Evolutionary conservation across 2,329 filamentous ascomycete species (phyloP).

Genomic region (Teratosphaeria pseudoeucalypti): DNA sequence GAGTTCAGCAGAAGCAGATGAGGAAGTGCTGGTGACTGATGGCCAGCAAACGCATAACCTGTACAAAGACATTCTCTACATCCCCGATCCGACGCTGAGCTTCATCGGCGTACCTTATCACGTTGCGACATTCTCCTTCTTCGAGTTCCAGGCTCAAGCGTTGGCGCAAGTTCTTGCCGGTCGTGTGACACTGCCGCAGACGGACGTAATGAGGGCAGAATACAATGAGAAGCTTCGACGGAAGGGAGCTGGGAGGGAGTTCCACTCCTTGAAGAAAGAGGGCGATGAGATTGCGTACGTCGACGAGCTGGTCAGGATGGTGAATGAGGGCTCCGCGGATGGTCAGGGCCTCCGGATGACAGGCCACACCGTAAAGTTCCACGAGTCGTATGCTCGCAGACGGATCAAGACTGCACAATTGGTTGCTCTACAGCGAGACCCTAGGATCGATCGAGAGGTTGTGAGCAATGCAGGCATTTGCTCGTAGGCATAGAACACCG

Average conservation of each 20-base stretch:
- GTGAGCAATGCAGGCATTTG: neutral
- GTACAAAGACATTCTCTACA: constrained; percentile 63
- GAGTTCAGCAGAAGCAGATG: constrained; percentile 38
- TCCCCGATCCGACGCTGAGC: constrained; percentile 51
- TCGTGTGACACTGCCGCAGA: constrained; percentile 36
- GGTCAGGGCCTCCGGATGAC: constrained; percentile 7
- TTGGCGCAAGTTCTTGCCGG: constrained; percentile 49
- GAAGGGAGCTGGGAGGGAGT: constrained; percentile 34
- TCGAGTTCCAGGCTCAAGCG: constrained; percentile 58
- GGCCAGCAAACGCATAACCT: constrained; percentile 56
- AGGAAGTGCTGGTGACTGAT: constrained; percentile 50
- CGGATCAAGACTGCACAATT: constrained; percentile 25
- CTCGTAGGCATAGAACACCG: neutral
- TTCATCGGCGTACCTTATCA: constrained; percentile 58
- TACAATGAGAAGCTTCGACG: constrained; percentile 26
- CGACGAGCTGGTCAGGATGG: constrained; percentile 28
- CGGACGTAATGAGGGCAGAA: constrained; percentile 33
- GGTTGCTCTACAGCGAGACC: constrained; percentile 5
- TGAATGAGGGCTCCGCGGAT: constrained; percentile 20
- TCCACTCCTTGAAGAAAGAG: constrained; percentile 33
- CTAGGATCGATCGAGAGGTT: neutral
- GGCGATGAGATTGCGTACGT: constrained; percentile 32
- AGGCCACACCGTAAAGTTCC: constrained; percentile 29
- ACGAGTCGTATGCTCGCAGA: constrained; percentile 25
- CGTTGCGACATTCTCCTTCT: constrained; percentile 57